phyloP scores from a whole-genome alignment of 306 rosid species.

The Rubus idaeus region DNA sequence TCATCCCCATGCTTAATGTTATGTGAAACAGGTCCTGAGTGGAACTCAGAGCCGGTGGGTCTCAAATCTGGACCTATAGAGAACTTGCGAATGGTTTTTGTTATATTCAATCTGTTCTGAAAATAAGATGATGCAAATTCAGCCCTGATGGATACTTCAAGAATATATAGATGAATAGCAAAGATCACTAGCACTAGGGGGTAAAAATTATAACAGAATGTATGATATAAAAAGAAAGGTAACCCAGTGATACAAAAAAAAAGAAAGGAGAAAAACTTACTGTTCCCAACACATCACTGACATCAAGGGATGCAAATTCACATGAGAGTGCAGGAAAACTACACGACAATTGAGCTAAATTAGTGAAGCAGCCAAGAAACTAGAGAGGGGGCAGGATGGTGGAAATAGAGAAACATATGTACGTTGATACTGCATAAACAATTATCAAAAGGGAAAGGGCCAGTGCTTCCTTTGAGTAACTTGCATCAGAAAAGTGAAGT shows the following conservation, averaged over 20 bases:
- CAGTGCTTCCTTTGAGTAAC: neutral
- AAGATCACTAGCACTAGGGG: neutral
- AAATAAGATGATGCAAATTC: constrained; percentile 41
- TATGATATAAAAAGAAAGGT: neutral
- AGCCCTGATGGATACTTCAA: constrained; percentile 23
- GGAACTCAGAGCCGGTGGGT: constrained; percentile 84
- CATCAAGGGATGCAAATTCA: constrained; percentile 93
- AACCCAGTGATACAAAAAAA: constrained; percentile 23
- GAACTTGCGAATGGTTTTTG: constrained; percentile 86
- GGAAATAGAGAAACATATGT: neutral
- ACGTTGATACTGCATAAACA: neutral
- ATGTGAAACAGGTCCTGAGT: constrained; percentile 58
- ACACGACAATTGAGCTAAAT: constrained; percentile 40
- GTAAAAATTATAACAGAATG: neutral
- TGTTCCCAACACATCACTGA: constrained; percentile 92
- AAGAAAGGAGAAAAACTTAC: constrained; percentile 64
- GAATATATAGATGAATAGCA: neutral
- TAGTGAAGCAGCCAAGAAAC: constrained; percentile 20
- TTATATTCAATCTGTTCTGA: constrained; percentile 94
- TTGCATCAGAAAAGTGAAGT: neutral
- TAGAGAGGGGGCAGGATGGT: neutral
- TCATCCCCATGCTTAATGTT: constrained; percentile 85
- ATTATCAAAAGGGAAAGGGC: neutral
- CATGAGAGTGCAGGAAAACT: constrained; percentile 95
- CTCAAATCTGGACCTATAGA: constrained; percentile 73